Evolutionary conservation across 768 basidiomycete species (phyloP), one percentile per base, ranked within the genome.

Genomic region (Fomitopsis pulvina): DNA sequence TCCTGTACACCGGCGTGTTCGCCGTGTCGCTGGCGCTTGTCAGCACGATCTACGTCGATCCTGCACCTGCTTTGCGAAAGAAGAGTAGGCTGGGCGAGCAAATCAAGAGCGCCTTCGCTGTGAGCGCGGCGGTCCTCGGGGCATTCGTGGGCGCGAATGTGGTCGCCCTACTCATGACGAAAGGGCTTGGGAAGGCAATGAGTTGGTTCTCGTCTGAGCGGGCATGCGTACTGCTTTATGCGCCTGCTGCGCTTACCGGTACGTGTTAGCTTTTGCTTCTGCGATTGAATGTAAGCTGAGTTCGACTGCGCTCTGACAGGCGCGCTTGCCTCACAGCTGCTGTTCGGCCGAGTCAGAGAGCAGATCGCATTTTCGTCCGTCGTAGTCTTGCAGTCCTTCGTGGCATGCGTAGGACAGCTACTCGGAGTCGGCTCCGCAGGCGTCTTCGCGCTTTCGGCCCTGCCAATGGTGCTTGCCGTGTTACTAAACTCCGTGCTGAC

Each of bases 151-250:
- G 73, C 0, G 81, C 88, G 0, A 93, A 95, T 55, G 51, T 75
- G 1, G 74, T 88, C 0, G 95, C 94, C 0, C 60, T 80, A 1
- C 50, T 89, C 11, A 85, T 95, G 81, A 64, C 67, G 24, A 61
- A 63, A 4, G 76, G 80, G 0, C 63, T 92, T 20, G 74, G 78
- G 7, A 85, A 79, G 64, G 75, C 79, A 0, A 78, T 95, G 79
- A 87, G 87, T 58, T 97, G 93, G 93, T 96, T 90, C 66, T 72
- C 77, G 14, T 77, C 73, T 37, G 88, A 89, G 53, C 75, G 82
- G 56, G 74, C 75, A 9, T 69, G 79, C 10, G 54, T 94, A 8
- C 60, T 75, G 20, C 66, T 96, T 20, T 98, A 90, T 60, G 87
- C 76, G 2, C 87, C 90, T 12, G 76, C 88, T 2, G 80, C 82